phyloP scores from a whole-genome alignment of 768 basidiomycete species.

The Phanerodontia chrysosporium region DNA sequence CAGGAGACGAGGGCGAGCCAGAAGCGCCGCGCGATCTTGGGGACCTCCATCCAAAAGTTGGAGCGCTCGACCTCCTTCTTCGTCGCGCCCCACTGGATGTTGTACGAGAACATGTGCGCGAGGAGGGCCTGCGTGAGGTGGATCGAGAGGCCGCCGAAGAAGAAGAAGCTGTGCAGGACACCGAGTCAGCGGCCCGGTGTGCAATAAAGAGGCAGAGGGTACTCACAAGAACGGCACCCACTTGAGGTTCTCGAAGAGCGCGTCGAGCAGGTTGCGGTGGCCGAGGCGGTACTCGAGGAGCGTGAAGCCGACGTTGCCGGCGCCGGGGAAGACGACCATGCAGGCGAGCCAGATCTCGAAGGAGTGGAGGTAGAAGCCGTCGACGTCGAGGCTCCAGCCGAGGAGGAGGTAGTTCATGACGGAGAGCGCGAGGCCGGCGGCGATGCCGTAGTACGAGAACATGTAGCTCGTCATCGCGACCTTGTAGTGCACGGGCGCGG shows the following conservation, averaged over 20 bases:
- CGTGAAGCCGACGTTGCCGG: constrained; percentile 66
- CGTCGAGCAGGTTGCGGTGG: constrained; percentile 44
- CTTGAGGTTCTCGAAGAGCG: constrained; percentile 52
- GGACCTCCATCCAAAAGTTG: constrained; percentile 89
- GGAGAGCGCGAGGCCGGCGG: constrained; percentile 56
- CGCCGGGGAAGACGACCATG: constrained; percentile 63
- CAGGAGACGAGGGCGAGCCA: constrained; percentile 59
- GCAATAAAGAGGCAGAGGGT: background rate
- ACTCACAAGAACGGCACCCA: constrained; percentile 77
- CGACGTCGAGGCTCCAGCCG: constrained; percentile 51
- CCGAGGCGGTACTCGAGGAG: constrained; percentile 68
- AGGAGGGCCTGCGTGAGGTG: constrained; percentile 51
- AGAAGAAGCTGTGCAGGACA: constrained; percentile 38
- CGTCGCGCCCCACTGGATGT: constrained; percentile 56
- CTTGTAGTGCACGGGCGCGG: constrained; percentile 79
- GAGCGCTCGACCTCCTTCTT: constrained; percentile 83
- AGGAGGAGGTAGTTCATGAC: constrained; percentile 69
- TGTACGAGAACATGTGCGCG: constrained; percentile 54
- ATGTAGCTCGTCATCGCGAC: constrained; percentile 69
- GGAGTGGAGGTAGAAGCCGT: constrained; percentile 67
- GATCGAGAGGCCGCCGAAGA: constrained; percentile 52
- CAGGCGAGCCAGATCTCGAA: constrained; percentile 76
- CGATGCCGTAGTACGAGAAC: constrained; percentile 58
- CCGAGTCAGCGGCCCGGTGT: background rate
- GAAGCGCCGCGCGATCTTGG: constrained; percentile 78